phyloP scores from a whole-genome alignment of 306 rosid genomes.

The Cotoneaster glaucophyllus region DNA sequence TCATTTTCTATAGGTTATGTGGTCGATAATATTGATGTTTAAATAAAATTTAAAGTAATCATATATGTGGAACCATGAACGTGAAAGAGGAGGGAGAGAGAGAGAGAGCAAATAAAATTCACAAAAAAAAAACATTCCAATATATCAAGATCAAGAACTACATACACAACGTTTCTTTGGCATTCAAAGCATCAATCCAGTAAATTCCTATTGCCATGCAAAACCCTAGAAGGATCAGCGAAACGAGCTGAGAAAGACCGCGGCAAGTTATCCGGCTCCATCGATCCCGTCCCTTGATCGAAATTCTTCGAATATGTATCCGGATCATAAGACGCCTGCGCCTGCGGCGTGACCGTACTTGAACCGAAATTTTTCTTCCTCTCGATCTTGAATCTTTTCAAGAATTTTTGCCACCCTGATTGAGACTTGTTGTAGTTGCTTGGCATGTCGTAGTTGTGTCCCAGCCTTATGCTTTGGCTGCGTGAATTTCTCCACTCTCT shows the following conservation, averaged over 20 bases:
- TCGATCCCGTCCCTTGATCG: slow-evolving; percentile 48
- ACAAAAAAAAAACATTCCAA: not conserved
- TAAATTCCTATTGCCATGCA: slow-evolving; percentile 19
- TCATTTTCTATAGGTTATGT: no score
- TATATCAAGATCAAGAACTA: not conserved
- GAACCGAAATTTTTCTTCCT: slow-evolving; percentile 31
- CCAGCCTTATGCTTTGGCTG: slow-evolving; percentile 34
- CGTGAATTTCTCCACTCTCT: slow-evolving; percentile 32
- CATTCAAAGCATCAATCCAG: slow-evolving; percentile 12
- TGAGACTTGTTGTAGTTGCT: slow-evolving; percentile 14
- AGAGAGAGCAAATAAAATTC: not conserved
- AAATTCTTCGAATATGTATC: slow-evolving; percentile 51
- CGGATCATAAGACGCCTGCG: slow-evolving; percentile 31
- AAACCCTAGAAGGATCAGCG: slow-evolving; percentile 54
- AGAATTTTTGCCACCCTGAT: slow-evolving; percentile 44
- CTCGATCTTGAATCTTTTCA: slow-evolving; percentile 45
- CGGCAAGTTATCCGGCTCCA: slow-evolving; percentile 48
- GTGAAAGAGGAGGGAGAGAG: not conserved
- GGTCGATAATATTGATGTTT: no score
- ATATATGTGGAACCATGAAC: not conserved
- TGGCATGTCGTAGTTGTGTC: slow-evolving; percentile 29
- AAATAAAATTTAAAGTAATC: no score
- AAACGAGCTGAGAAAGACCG: slow-evolving; percentile 67
- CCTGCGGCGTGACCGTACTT: slow-evolving; percentile 2
- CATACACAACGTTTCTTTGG: not conserved